These are phyloP conservation scores for Ophiostoma himal-ulmi DNA, from an alignment of 2,329 filamentous ascomycete species.

Conservation along the genomic window DNA sequence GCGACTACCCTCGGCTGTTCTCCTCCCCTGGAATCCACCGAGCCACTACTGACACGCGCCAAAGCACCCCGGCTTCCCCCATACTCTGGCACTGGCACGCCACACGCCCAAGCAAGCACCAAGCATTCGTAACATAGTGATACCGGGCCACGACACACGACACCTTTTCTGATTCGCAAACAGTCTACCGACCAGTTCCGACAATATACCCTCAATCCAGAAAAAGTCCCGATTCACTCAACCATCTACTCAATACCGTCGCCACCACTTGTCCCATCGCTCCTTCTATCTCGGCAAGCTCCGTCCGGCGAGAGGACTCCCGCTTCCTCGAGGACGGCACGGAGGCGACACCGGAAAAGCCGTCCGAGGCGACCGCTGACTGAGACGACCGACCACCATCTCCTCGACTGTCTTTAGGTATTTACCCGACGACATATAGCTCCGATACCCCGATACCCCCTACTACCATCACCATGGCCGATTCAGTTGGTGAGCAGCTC, in stretches of 20 bases:
- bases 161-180: neutral
- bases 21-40: slow-evolving; percentile 11
- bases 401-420: neutral
- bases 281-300: neutral
- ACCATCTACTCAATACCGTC: neutral
- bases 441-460: neutral
- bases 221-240: neutral
- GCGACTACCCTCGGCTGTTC: slow-evolving; percentile 9
- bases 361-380: neutral
- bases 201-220: neutral
- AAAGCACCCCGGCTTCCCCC: slow-evolving; percentile 3
- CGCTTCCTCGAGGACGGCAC: neutral
- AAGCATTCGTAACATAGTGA: slow-evolving; percentile 1
- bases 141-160: slow-evolving; percentile 8
- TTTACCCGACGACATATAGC: neutral
- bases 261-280: neutral
- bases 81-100: slow-evolving; percentile 10
- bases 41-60: slow-evolving; percentile 5
- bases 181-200: neutral
- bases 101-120: neutral
- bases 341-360: slow-evolving; percentile 3
- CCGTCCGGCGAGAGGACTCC: slow-evolving; percentile 3
- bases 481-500: slow-evolving; percentile 45
- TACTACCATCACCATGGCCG: slow-evolving; percentile 39
- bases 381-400: neutral